phyloP scores from a whole-genome alignment of 495 filamentous ascomycete genomes.

The Xylaria scruposa region DNA sequence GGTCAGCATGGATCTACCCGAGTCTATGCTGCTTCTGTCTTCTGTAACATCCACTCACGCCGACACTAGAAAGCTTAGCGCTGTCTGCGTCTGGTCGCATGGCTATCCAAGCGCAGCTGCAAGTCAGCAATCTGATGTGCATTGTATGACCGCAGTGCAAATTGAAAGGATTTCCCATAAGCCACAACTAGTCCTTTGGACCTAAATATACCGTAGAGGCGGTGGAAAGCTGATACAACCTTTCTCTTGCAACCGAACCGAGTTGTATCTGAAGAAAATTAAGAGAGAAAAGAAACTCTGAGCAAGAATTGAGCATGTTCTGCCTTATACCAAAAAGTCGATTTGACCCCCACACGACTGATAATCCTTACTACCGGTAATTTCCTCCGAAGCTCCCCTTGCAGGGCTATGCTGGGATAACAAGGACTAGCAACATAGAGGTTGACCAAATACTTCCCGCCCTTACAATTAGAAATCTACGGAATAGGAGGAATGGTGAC shows the following conservation, averaged over 20 bases:
- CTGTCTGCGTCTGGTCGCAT: not conserved
- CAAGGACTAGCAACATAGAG: not conserved
- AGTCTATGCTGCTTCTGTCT: constrained; percentile 7
- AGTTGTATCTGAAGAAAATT: not conserved
- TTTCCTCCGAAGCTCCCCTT: not conserved
- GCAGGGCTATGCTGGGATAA: not conserved
- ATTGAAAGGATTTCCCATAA: not conserved
- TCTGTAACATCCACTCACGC: not conserved
- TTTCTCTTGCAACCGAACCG: not conserved
- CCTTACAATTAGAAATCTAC: constrained; percentile 5
- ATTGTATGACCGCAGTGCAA: not conserved
- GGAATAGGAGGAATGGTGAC: not conserved
- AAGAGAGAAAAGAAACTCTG: not conserved
- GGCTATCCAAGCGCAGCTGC: not conserved
- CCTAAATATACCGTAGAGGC: not conserved
- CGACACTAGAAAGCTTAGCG: constrained; percentile 3
- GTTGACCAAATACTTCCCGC: not conserved
- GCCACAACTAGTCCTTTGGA: not conserved
- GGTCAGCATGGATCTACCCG: constrained; percentile 1
- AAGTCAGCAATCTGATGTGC: constrained; percentile 12
- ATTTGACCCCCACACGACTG: not conserved
- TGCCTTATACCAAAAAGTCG: not conserved
- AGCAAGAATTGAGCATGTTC: not conserved
- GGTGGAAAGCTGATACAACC: not conserved
- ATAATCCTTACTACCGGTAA: constrained; percentile 2